Conservation (phyloP, 129 eudicot genomes). For the Tagetes patula region DNA sequence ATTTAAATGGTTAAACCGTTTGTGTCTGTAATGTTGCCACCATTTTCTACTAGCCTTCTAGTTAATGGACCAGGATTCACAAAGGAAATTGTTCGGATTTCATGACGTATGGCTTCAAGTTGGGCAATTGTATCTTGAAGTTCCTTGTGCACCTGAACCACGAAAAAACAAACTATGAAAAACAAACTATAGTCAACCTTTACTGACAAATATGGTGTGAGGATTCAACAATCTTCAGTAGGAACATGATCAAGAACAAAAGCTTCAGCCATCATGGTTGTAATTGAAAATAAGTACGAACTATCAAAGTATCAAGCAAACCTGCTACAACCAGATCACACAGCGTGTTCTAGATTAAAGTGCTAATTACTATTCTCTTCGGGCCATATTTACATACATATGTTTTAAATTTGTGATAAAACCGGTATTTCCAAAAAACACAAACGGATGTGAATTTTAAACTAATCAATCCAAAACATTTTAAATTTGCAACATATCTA, state of each 20-base stretch:
- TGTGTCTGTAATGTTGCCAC: constrained; percentile 25
- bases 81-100: constrained; percentile 65
- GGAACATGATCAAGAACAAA: constrained; percentile 7
- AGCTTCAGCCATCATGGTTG: constrained; percentile 11
- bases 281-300: background rate
- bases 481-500: background rate
- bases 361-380: background rate
- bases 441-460: constrained; percentile 1
- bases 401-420: background rate
- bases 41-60: constrained; percentile 58
- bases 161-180: background rate
- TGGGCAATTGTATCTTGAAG: constrained; percentile 91
- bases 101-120: constrained; percentile 86
- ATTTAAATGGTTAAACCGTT: constrained; percentile 39
- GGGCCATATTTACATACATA: background rate
- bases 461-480: background rate
- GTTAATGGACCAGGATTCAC: constrained; percentile 83
- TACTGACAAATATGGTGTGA: background rate
- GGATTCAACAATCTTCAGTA: background rate
- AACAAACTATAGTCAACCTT: background rate
- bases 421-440: background rate
- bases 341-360: background rate
- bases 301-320: background rate
- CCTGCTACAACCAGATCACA: constrained; percentile 17
- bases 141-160: constrained; percentile 79